phyloP scores from a whole-genome alignment of 805 yeast genomes.

The Wickerhamomyces strasburgensis region DNA sequence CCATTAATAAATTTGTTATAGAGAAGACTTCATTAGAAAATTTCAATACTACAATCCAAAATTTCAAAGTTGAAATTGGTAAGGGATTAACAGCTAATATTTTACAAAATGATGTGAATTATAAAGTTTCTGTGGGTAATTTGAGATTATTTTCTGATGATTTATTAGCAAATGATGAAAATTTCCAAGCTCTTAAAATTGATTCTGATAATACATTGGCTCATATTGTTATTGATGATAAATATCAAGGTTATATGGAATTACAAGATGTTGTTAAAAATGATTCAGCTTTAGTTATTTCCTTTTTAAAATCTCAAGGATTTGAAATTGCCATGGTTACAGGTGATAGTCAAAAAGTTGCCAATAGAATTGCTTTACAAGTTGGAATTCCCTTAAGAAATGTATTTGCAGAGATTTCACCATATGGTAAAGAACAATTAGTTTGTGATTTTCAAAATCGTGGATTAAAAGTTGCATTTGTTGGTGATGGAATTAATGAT shows the following conservation, averaged over 20 bases:
- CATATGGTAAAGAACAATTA: conserved; percentile 68
- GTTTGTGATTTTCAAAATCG: conserved; percentile 50
- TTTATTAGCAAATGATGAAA: conserved; percentile 10
- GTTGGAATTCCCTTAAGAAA: conserved; percentile 62
- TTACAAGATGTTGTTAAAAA: conserved; percentile 63
- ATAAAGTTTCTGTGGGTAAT: conserved; percentile 52
- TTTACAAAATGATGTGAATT: conserved; percentile 16
- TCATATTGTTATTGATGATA: conserved; percentile 53
- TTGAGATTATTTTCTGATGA: conserved; percentile 16
- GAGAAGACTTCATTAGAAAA: conserved; percentile 6
- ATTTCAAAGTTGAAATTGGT: conserved; percentile 32
- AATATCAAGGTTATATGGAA: conserved; percentile 59
- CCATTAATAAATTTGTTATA: conserved; percentile 44
- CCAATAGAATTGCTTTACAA: conserved; percentile 55
- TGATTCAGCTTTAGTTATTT: conserved; percentile 58
- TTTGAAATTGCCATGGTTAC: conserved; percentile 79
- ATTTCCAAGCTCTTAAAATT: conserved; percentile 15
- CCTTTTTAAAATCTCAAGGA: conserved; percentile 45
- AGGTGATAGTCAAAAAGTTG: conserved; percentile 72
- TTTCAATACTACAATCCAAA: conserved; percentile 8
- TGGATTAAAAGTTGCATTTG: conserved; percentile 63
- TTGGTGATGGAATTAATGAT: conserved; percentile 98
- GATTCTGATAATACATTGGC: conserved; percentile 41
- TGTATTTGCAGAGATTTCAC: conserved; percentile 72
- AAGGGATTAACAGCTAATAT: conserved; percentile 31